Percentiles rank a stretch among this genome's conserved stretches.
Conservation (phyloP, 176 grass and related monocot genomes). For the Thalia dealbata region DNA sequence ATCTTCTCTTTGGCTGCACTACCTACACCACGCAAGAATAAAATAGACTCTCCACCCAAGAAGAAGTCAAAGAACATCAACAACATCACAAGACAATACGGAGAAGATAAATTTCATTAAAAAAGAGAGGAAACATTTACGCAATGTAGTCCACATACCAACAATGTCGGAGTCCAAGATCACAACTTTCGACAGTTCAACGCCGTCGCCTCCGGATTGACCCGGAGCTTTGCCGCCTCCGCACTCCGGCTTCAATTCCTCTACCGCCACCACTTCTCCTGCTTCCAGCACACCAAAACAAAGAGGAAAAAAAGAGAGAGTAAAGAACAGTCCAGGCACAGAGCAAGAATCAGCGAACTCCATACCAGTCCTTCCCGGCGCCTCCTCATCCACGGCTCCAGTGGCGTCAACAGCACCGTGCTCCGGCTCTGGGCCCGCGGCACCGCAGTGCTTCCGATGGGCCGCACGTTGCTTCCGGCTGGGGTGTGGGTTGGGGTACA, state of each 20-base stretch:
- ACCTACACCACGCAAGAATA: not conserved
- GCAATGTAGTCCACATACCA: not conserved
- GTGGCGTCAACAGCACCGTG: not conserved
- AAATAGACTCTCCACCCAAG: not conserved
- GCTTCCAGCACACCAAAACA: not conserved
- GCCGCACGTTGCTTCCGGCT: constrained; percentile 51
- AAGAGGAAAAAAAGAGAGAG: not conserved
- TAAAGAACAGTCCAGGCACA: not conserved
- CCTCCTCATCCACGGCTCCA: not conserved
- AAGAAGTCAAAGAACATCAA: not conserved
- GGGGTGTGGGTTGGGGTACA: constrained; percentile 41
- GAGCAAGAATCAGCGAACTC: not conserved
- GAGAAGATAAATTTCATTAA: not conserved
- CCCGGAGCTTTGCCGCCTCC: not conserved
- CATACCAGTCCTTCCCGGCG: not conserved
- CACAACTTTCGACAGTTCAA: not conserved
- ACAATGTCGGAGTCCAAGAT: not conserved
- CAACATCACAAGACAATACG: not conserved
- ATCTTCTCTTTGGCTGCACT: not conserved
- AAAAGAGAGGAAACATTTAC: not conserved
- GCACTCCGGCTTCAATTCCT: not conserved
- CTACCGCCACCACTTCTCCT: not conserved
- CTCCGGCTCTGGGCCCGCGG: not conserved
- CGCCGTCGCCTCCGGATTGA: not conserved
- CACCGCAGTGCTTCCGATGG: constrained; percentile 52